These are phyloP conservation scores for Phytophthora citricola DNA, from an alignment of 352 stramenopile genomes.

Conservation along the genomic window DNA sequence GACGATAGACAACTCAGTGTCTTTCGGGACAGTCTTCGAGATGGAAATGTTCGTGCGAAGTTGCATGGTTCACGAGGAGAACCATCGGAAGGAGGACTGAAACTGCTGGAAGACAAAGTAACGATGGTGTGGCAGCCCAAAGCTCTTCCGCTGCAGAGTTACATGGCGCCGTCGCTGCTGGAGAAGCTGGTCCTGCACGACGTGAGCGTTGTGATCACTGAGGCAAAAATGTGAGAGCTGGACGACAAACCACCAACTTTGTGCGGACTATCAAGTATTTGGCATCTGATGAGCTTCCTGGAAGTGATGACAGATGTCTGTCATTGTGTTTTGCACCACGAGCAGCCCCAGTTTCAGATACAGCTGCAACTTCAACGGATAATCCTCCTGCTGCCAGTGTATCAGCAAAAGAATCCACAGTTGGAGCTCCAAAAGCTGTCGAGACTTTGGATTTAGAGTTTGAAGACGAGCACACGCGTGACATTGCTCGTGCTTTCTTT, in stretches of 20 bases:
- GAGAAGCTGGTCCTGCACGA: constrained; percentile 32
- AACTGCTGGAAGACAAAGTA: constrained; percentile 70
- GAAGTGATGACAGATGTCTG: constrained; percentile 73
- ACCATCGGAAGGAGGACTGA: constrained; percentile 56
- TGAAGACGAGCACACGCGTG: constrained; percentile 50
- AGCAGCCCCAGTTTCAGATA: neutral
- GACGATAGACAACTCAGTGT: constrained; percentile 31
- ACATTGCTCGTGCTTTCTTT: constrained; percentile 71
- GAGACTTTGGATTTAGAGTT: constrained; percentile 84
- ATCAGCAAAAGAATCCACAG: neutral
- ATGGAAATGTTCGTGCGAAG: constrained; percentile 52
- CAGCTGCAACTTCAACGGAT: neutral
- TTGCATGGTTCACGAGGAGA: constrained; percentile 61
- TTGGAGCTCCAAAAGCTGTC: neutral
- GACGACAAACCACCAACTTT: constrained; percentile 81
- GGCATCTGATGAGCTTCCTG: constrained; percentile 43
- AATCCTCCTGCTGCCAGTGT: neutral
- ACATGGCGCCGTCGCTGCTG: constrained; percentile 21
- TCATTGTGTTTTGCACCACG: constrained; percentile 51
- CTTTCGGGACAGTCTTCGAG: constrained; percentile 74
- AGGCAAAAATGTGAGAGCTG: constrained; percentile 71
- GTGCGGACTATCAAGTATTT: constrained; percentile 88
- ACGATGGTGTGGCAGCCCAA: constrained; percentile 66
- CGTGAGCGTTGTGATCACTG: constrained; percentile 43
- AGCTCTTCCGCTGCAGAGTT: constrained; percentile 26